A percentile compares a stretch with the other conserved stretches of the same genome.
phyloP scores from a whole-genome alignment of 1,284 basidiomycete species.

The Rhizoctonia solani region DNA sequence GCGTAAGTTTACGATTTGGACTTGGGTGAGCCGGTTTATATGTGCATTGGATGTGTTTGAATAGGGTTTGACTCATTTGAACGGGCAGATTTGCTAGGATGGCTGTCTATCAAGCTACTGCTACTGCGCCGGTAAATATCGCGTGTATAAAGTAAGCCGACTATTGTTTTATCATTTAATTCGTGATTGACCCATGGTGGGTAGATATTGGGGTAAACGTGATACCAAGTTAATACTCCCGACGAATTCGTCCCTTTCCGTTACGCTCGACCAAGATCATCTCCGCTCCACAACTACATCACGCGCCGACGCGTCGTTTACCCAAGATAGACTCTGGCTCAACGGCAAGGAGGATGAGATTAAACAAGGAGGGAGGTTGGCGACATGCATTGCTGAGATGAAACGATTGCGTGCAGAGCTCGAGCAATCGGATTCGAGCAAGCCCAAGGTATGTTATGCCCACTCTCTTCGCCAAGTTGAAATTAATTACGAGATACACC shows the following conservation, averaged over 20 bases:
- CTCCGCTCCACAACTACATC: constrained; percentile 93
- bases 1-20: background rate
- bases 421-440: constrained; percentile 67
- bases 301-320: constrained; percentile 78
- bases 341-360: constrained; percentile 92
- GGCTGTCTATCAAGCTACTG: constrained; percentile 81
- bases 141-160: constrained; percentile 86
- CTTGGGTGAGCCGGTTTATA: background rate
- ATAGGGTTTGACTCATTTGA: background rate
- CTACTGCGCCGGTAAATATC: constrained; percentile 94
- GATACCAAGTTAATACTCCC: constrained; percentile 94
- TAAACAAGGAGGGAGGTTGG: constrained; percentile 76
- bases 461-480: no score
- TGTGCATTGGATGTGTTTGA: background rate
- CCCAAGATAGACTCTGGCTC: constrained; percentile 86
- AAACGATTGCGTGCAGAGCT: constrained; percentile 73
- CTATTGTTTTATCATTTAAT: constrained; percentile 34
- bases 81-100: constrained; percentile 47
- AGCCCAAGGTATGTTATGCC: constrained; percentile 60
- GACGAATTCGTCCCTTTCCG: constrained; percentile 96
- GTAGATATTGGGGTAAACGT: constrained; percentile 97
- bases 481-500: constrained; percentile 29
- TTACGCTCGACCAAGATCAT: constrained; percentile 96
- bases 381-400: constrained; percentile 89
- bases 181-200: background rate